Evolutionary conservation across 306 rosid species (phyloP).

Genomic region (Lathyrus tuberosus): DNA sequence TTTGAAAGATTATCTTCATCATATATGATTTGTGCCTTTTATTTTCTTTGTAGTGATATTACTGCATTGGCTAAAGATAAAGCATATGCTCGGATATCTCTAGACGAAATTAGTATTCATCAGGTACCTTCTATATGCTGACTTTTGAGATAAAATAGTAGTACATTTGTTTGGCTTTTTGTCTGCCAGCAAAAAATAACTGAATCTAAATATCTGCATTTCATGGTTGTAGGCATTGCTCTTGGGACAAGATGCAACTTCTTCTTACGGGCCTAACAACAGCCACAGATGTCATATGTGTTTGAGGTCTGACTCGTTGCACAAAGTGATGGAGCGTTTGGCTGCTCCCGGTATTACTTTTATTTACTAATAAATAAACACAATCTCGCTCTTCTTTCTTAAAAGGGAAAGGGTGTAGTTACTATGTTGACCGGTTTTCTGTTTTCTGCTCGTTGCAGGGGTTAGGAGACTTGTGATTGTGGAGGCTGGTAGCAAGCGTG

Average conservation of each 20-base stretch:
- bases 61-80: slow-evolving; percentile 89
- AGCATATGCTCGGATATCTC: slow-evolving; percentile 72
- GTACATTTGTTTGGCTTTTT: slow-evolving; percentile 14
- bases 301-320: slow-evolving; percentile 77
- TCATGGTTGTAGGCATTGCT: slow-evolving; percentile 63
- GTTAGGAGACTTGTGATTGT: slow-evolving; percentile 87
- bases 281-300: slow-evolving; percentile 85
- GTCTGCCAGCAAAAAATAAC: slow-evolving; percentile 12
- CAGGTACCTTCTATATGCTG: slow-evolving; percentile 57
- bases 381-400: background rate
- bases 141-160: slow-evolving; percentile 21
- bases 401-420: too few relatives aligned
- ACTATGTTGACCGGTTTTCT: slow-evolving; percentile 26
- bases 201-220: slow-evolving; percentile 26
- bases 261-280: slow-evolving; percentile 50
- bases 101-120: slow-evolving; percentile 67
- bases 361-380: slow-evolving; percentile 14
- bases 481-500: slow-evolving; percentile 93
- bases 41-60: slow-evolving; percentile 65
- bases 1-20: slow-evolving; percentile 31
- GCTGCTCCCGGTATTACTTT: slow-evolving; percentile 66
- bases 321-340: slow-evolving; percentile 81
- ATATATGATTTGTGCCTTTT: slow-evolving; percentile 16
- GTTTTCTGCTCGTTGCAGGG: slow-evolving; percentile 52
- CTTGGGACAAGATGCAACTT: slow-evolving; percentile 68